Evolutionary conservation across 306 rosid genomes (phyloP).

Genomic region (Prosopis cineraria): DNA sequence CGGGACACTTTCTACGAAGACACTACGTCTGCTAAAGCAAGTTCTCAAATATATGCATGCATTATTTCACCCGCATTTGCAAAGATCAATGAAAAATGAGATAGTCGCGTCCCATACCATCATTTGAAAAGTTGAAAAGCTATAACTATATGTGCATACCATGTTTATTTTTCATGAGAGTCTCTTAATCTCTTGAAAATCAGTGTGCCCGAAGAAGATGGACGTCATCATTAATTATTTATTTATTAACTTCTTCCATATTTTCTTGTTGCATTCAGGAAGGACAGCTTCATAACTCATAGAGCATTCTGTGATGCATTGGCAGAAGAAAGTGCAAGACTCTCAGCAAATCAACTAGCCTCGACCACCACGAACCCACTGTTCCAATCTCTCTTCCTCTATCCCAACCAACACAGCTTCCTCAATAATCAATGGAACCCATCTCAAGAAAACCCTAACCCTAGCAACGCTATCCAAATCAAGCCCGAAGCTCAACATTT

Average conservation of each 20-base stretch:
- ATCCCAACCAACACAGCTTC: slow-evolving; percentile 42
- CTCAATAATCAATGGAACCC: slow-evolving; percentile 60
- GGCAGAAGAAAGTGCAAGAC: slow-evolving; percentile 95
- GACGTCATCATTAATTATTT: background rate
- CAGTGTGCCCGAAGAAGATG: background rate
- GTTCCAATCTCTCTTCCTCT: slow-evolving; percentile 61
- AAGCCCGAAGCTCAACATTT: slow-evolving; percentile 55
- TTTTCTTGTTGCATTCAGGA: slow-evolving; percentile 50
- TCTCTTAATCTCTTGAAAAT: background rate
- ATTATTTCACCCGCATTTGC: background rate
- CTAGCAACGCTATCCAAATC: slow-evolving; percentile 43
- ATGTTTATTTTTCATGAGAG: background rate
- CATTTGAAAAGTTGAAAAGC: background rate
- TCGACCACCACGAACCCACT: slow-evolving; percentile 30
- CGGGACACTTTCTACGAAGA: slow-evolving; percentile 35
- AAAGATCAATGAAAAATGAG: background rate
- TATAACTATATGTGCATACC: background rate
- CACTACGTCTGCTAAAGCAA: slow-evolving; percentile 28
- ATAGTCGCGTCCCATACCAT: background rate
- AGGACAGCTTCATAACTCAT: slow-evolving; percentile 96
- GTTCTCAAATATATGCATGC: slow-evolving; percentile 37
- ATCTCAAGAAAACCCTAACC: slow-evolving; percentile 72
- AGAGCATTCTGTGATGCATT: slow-evolving; percentile 98
- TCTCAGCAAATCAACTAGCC: slow-evolving; percentile 63
- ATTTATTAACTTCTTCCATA: background rate